These are phyloP conservation scores for Fagus sylvatica DNA, from an alignment of 306 rosid species.

Conservation along the genomic window DNA sequence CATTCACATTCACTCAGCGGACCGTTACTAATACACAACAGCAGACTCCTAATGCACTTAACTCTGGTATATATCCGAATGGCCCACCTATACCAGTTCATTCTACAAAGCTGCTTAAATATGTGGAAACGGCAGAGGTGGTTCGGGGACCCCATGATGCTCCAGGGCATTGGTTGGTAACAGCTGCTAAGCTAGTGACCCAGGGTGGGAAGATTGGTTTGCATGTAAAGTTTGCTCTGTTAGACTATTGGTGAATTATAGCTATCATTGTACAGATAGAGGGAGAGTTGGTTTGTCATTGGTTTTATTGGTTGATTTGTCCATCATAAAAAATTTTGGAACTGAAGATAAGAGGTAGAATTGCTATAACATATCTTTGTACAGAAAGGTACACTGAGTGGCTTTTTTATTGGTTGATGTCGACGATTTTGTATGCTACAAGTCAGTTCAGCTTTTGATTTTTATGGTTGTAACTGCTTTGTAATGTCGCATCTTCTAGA, in stretches of 20 bases:
- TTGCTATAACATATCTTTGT: constrained; percentile 34
- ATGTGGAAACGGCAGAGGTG: constrained; percentile 80
- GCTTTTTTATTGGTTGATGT: constrained; percentile 12
- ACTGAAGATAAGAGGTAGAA: constrained; percentile 26
- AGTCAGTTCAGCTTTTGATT: not conserved
- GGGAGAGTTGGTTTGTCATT: constrained; percentile 9
- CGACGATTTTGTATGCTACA: not conserved
- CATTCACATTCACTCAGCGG: constrained; percentile 86
- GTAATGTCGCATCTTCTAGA: not conserved
- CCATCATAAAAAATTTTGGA: constrained; percentile 21
- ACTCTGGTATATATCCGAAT: constrained; percentile 84
- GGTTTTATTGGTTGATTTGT: constrained; percentile 19
- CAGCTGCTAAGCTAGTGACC: constrained; percentile 77
- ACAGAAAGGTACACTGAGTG: constrained; percentile 39
- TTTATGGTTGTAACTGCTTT: not conserved
- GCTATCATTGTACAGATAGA: constrained; percentile 25
- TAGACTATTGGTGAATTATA: constrained; percentile 63
- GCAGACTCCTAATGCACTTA: constrained; percentile 69
- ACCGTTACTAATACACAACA: constrained; percentile 51
- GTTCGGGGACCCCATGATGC: constrained; percentile 83
- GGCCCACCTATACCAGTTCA: constrained; percentile 77
- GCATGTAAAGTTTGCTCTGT: constrained; percentile 83
- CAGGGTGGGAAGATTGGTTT: constrained; percentile 83
- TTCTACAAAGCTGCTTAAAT: constrained; percentile 65
- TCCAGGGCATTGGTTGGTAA: constrained; percentile 96